Percentiles rank a stretch among this genome's conserved stretches.
phyloP scores from a whole-genome alignment of 805 yeast genomes.

The Pichia ethanolica region DNA sequence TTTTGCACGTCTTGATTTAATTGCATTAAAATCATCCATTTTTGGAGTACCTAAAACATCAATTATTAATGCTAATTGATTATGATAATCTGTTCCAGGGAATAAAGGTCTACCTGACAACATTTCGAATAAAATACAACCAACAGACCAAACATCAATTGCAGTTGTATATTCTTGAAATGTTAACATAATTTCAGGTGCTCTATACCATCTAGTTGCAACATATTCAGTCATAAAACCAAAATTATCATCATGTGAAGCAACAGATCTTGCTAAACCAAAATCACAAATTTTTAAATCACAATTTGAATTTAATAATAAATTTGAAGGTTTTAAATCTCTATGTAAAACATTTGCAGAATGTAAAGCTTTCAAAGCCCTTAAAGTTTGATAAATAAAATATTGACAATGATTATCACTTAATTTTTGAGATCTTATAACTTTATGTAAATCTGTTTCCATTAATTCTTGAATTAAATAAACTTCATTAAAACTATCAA shows the following conservation, averaged over 20 bases:
- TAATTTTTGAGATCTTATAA: slow-evolving; percentile 71
- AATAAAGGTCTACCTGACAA: slow-evolving; percentile 79
- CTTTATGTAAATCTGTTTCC: slow-evolving; percentile 83
- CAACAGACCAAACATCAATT: slow-evolving; percentile 95
- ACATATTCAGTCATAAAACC: slow-evolving; percentile 95
- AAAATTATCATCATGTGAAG: slow-evolving; percentile 56
- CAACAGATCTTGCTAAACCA: slow-evolving; percentile 72
- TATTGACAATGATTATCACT: slow-evolving; percentile 93
- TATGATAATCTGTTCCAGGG: slow-evolving; percentile 91
- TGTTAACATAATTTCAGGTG: slow-evolving; percentile 95
- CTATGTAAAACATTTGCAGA: slow-evolving; percentile 92
- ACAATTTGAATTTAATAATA: slow-evolving; percentile 83
- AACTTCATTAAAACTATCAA: slow-evolving; percentile 75
- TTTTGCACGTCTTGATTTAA: slow-evolving; percentile 75
- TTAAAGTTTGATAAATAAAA: slow-evolving; percentile 81
- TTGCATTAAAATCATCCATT: slow-evolving; percentile 66
- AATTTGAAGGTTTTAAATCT: slow-evolving; percentile 84
- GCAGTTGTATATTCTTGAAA: slow-evolving; percentile 91
- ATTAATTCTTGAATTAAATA: slow-evolving; percentile 81
- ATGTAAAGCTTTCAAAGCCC: slow-evolving; percentile 87
- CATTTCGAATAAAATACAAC: slow-evolving; percentile 91
- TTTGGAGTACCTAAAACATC: slow-evolving; percentile 84
- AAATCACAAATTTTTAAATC: slow-evolving; percentile 92
- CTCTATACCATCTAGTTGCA: slow-evolving; percentile 96
- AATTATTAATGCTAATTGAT: slow-evolving; percentile 79